Percentiles rank a stretch among this genome's conserved stretches.
Evolutionary conservation across 2,329 filamentous ascomycete genomes (phyloP).

Genomic region (Paecilomyces niveus): DNA sequence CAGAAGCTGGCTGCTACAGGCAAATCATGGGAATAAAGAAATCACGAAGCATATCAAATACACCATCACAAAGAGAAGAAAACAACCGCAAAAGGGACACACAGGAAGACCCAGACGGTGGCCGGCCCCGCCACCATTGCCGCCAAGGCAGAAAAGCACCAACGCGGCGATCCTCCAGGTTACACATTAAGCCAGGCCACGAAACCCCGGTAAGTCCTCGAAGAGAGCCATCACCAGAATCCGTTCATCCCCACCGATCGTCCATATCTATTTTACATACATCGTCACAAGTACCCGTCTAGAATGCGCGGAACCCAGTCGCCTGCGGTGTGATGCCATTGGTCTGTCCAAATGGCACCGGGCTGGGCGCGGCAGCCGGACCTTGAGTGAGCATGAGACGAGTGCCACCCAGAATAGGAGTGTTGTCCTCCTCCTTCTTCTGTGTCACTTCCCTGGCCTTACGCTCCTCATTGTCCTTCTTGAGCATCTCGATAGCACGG

Average conservation of each 20-base stretch:
- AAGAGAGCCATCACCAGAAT: not conserved
- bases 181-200: not conserved
- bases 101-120: not conserved
- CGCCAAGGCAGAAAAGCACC: not conserved
- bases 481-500: conserved; percentile 72
- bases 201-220: not conserved
- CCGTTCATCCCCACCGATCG: not conserved
- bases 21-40: not conserved
- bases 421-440: conserved; percentile 86
- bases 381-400: conserved; percentile 95
- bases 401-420: conserved; percentile 75
- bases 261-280: not conserved
- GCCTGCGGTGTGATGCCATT: conserved; percentile 88
- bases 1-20: not conserved
- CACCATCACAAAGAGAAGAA: not conserved
- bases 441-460: conserved; percentile 66
- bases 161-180: not conserved
- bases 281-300: conserved; percentile 14
- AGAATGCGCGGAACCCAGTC: conserved; percentile 63
- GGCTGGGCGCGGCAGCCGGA: conserved; percentile 50
- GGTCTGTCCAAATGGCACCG: conserved; percentile 65
- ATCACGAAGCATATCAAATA: not conserved
- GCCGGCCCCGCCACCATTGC: not conserved
- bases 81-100: not conserved
- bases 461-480: conserved; percentile 93